Conservation (phyloP, 2,329 filamentous ascomycete genomes). For the Trichophyton mentagrophytes region DNA sequence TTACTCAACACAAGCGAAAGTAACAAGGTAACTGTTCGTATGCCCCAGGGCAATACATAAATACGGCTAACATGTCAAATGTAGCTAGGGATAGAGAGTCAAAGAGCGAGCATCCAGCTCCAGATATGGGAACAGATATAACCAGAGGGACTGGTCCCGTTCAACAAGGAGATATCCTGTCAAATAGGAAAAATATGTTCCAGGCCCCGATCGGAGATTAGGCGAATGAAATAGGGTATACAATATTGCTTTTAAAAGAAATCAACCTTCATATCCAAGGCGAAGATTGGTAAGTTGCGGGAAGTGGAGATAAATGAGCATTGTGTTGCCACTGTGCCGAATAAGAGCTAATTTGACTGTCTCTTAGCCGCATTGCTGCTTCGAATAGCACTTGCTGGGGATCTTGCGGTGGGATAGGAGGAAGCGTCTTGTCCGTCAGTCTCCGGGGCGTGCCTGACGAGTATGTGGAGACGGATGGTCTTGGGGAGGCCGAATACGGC, state of each 20-base stretch:
- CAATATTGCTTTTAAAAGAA: not conserved
- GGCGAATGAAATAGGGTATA: not conserved
- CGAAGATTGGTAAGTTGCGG: not conserved
- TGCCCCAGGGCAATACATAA: not conserved
- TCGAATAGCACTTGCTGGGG: not conserved
- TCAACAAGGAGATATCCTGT: not conserved
- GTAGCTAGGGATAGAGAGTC: not conserved
- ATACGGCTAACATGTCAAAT: not conserved
- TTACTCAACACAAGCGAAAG: not conserved
- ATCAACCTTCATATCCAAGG: not conserved
- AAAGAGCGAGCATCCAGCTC: not conserved
- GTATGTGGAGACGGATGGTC: not conserved
- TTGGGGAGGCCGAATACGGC: not conserved
- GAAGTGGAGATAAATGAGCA: not conserved
- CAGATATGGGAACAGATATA: not conserved
- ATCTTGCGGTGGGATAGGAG: not conserved
- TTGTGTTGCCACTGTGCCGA: not conserved
- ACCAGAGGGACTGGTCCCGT: not conserved
- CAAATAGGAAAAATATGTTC: not conserved
- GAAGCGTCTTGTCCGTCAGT: not conserved
- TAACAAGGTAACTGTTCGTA: not conserved
- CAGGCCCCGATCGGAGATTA: not conserved
- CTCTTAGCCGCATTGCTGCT: not conserved
- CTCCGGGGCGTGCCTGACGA: not conserved
- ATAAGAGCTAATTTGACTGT: not conserved